A percentile compares a stretch with the other conserved stretches of the same genome.
phyloP scores from a whole-genome alignment of 2,329 filamentous ascomycete species.

The Berkeleyomyces basicola region DNA sequence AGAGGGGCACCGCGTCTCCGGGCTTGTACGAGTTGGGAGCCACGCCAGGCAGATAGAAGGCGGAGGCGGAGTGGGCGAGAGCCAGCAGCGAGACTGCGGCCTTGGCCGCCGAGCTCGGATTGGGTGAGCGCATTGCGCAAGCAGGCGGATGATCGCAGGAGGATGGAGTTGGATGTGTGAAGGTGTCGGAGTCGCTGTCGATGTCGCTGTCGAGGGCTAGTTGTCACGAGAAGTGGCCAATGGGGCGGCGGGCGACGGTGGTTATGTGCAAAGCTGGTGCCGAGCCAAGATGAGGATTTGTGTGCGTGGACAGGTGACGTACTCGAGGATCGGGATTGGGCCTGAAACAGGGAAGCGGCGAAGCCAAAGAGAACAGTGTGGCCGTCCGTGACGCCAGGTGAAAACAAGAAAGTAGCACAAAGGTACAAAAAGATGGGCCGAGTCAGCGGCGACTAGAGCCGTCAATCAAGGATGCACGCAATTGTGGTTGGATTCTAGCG shows the following conservation, averaged over 20 bases:
- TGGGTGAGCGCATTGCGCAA: constrained; percentile 11
- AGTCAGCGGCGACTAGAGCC: too few relatives aligned
- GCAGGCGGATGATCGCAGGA: not conserved
- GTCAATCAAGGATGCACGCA: too few relatives aligned
- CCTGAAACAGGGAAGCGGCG: not conserved
- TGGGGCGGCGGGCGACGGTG: not conserved
- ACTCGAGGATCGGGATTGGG: not conserved
- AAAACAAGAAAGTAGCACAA: not conserved
- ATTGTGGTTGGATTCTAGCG: too few relatives aligned
- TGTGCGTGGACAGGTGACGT: constrained; percentile 2
- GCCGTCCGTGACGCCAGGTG: not conserved
- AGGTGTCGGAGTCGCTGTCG: too few relatives aligned
- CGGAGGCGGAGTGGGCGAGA: constrained; percentile 39
- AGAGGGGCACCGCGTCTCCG: constrained; percentile 66
- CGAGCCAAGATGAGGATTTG: not conserved
- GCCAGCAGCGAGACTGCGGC: constrained; percentile 34
- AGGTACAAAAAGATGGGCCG: not conserved
- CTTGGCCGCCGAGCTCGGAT: constrained; percentile 18
- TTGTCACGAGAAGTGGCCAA: not conserved
- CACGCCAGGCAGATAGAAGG: constrained; percentile 93
- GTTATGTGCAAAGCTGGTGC: not conserved
- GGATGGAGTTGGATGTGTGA: not conserved
- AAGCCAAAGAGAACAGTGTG: constrained; percentile 6
- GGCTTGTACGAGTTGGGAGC: constrained; percentile 81
- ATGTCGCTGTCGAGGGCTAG: not conserved